Evolutionary conservation across 2,329 filamentous ascomycete species (phyloP), one percentile per base, ranked within the genome.

Genomic region (Trichophyton verrucosum): DNA sequence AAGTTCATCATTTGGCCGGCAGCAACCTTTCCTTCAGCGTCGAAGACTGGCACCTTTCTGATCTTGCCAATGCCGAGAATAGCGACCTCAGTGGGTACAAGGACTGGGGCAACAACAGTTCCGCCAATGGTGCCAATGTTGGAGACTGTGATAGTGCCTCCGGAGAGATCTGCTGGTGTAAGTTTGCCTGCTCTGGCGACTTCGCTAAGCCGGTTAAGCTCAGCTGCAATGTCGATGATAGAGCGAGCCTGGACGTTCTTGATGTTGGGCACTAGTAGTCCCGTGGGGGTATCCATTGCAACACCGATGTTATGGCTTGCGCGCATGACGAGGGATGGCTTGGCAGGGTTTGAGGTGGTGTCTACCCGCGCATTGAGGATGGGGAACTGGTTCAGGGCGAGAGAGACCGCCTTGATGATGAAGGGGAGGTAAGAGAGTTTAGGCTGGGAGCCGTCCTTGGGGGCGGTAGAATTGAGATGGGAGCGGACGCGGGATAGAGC

Each of bases 71-170:
- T 80, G 9, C 92, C 94, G 30, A 99, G 75, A 70, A 99, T 99
- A 7, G 89, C 91, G 8, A 97, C 88, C 75, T 97, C 91, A 47
- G 84, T 87, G 64, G 91, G 87, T 55, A 96, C 89, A 67, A 99
- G 89, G 57, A 99, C 88, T 1, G 94, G 94, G 33, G 87, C 86
- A 55, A 97, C 85, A 68, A 95, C 95, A 0, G 89, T 94, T 30
- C 94, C 94, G 60, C 94, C 94, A 53, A 99, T 90, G 67, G 86
- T 95, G 53, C 94, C 94, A 67, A 99, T 96, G 72, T 99, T 99
- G 68, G 91, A 96, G 57, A 99, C 85, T 0, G 94, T 96, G 69
- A 99, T 92, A 1, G 94, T 97, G 15, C 91, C 91, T 59, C 91
- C 91, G 40, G 80, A 82, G 64, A 99, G 80, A 73, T 99, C 91